Evolutionary conservation across 805 yeast genomes (phyloP).

Genomic region (Saccharomyces cerevisiae): DNA sequence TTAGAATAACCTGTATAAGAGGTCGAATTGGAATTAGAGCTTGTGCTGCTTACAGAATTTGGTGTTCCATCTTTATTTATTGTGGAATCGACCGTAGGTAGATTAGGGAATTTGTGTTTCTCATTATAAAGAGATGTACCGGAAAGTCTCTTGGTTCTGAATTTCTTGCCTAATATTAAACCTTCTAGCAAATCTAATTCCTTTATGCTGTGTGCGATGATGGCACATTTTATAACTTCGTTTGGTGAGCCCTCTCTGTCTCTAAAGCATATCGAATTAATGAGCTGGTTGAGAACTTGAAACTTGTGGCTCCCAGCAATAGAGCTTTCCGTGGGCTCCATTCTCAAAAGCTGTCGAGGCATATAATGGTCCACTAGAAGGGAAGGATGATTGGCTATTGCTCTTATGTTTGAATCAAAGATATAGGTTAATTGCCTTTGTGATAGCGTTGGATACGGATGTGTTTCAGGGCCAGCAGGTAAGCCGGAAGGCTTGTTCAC

Average conservation of each 20-base stretch:
- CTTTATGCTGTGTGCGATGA: slow-evolving; percentile 54
- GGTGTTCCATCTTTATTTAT: slow-evolving; percentile 7
- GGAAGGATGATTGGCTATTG: slow-evolving; percentile 59
- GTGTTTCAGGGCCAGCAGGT: background rate
- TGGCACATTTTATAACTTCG: slow-evolving; percentile 22
- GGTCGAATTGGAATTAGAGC: slow-evolving; percentile 2
- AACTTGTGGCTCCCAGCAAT: slow-evolving; percentile 53
- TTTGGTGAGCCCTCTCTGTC: slow-evolving; percentile 3
- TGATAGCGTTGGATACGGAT: slow-evolving; percentile 29
- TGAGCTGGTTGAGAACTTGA: slow-evolving; percentile 41
- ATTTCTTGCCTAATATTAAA: slow-evolving; percentile 58
- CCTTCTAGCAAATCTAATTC: slow-evolving; percentile 77
- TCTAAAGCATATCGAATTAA: slow-evolving; percentile 18
- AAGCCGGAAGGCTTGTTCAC: background rate
- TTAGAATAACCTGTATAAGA: slow-evolving; percentile 16
- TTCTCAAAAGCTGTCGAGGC: slow-evolving; percentile 57
- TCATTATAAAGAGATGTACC: slow-evolving; percentile 50
- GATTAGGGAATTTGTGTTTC: slow-evolving; percentile 10
- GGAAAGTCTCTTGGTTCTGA: slow-evolving; percentile 59
- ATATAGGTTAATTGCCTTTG: slow-evolving; percentile 29
- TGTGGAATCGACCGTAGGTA: slow-evolving; percentile 3
- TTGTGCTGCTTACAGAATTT: slow-evolving; percentile 3
- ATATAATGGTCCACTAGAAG: slow-evolving; percentile 69
- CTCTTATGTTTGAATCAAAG: slow-evolving; percentile 34
- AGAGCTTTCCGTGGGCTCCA: slow-evolving; percentile 54